A percentile compares a stretch with the other conserved stretches of the same genome.
Conservation (phyloP, 805 yeast genomes). For the Starmerella khaoyaiensis region DNA sequence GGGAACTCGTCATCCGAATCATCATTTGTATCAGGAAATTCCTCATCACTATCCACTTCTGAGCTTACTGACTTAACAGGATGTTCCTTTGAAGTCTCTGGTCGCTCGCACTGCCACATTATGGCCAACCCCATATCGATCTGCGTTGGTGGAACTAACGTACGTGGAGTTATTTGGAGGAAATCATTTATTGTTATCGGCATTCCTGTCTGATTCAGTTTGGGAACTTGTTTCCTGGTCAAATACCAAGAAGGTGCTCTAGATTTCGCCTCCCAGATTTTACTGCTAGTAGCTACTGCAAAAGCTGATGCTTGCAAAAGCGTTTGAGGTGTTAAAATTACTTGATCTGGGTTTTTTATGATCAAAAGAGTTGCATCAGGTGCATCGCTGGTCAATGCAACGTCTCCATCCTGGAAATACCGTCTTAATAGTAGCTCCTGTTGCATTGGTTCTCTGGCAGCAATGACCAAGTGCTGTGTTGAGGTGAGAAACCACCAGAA, state of each 20-base stretch:
- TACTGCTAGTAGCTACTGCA: constrained; percentile 53
- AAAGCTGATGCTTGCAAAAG: constrained; percentile 80
- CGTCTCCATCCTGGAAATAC: constrained; percentile 61
- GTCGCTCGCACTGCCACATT: constrained; percentile 55
- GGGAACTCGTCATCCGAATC: constrained; percentile 25
- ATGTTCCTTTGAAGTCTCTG: constrained; percentile 31
- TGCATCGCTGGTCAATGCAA: constrained; percentile 58
- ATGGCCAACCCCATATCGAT: constrained; percentile 83
- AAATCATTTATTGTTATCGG: constrained; percentile 51
- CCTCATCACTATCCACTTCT: constrained; percentile 13
- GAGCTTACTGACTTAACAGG: constrained; percentile 10
- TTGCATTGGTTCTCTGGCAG: constrained; percentile 74
- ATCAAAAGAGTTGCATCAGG: constrained; percentile 66
- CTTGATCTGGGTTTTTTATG: constrained; percentile 59
- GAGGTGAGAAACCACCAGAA: constrained; percentile 87
- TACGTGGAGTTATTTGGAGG: constrained; percentile 39
- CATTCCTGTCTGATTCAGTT: constrained; percentile 38
- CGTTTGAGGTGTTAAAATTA: constrained; percentile 68
- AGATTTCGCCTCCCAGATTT: constrained; percentile 81
- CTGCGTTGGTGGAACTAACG: constrained; percentile 56
- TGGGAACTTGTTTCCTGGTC: constrained; percentile 53
- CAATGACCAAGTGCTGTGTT: constrained; percentile 63
- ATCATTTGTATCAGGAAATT: constrained; percentile 23
- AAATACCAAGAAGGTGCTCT: constrained; percentile 79
- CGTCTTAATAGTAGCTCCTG: constrained; percentile 67